Percentiles rank a stretch among this genome's conserved stretches.
phyloP scores from a whole-genome alignment of 257 asterid genomes.

The Verbena officinalis region DNA sequence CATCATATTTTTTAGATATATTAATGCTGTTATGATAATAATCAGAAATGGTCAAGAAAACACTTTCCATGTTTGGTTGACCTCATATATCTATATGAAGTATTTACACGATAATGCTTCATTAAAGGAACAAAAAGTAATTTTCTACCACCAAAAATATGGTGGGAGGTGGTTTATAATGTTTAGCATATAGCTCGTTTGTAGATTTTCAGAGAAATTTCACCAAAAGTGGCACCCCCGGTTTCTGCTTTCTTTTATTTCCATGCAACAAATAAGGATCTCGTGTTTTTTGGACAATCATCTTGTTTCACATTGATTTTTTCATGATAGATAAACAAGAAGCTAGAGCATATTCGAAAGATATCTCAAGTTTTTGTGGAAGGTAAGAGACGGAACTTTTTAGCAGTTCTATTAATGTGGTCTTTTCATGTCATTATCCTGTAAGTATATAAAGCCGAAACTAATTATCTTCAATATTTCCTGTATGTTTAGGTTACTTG shows the following conservation, averaged over 20 bases:
- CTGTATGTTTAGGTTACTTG: constrained; percentile 68
- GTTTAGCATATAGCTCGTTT: background rate
- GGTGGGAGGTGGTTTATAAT: background rate
- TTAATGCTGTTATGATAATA: constrained; percentile 3
- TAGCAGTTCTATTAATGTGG: constrained; percentile 12
- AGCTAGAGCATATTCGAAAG: constrained; percentile 81
- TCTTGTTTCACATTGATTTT: constrained; percentile 4
- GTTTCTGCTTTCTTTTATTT: background rate
- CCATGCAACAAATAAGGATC: constrained; percentile 4
- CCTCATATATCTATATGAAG: constrained; percentile 12
- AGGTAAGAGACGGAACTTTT: constrained; percentile 57
- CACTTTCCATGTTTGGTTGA: constrained; percentile 10
- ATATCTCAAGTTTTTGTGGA: constrained; percentile 88
- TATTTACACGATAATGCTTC: constrained; percentile 7
- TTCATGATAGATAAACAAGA: constrained; percentile 70
- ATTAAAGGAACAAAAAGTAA: constrained; percentile 4
- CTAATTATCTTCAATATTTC: constrained; percentile 19
- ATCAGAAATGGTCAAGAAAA: constrained; percentile 3
- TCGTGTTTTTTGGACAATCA: constrained; percentile 21
- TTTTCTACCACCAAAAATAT: background rate
- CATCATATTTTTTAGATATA: constrained; percentile 3
- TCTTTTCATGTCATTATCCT: constrained; percentile 10
- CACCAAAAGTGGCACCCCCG: background rate
- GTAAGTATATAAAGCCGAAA: background rate
- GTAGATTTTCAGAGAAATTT: constrained; percentile 4